Evolutionary conservation across 768 basidiomycete genomes (phyloP).

Genomic region (Lentinula raphanica): DNA sequence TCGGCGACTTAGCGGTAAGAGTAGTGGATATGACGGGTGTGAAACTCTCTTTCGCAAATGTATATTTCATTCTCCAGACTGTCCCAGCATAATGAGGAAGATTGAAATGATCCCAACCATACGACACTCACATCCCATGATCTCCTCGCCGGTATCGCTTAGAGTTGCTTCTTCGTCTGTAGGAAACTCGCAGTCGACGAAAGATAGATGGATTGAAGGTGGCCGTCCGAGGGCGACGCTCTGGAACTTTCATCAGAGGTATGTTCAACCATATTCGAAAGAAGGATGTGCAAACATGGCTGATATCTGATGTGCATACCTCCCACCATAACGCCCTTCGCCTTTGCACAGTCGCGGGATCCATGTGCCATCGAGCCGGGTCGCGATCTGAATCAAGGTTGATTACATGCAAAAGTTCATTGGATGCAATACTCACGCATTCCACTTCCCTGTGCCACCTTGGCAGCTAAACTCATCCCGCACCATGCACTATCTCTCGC

Average conservation of each 20-base stretch:
- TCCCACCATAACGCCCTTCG: conserved; percentile 36
- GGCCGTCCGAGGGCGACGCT: conserved; percentile 34
- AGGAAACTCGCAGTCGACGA: conserved; percentile 45
- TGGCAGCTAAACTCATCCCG: conserved; percentile 51
- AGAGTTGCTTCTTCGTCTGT: conserved; percentile 46
- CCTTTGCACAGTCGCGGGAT: conserved; percentile 30
- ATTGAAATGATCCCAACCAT: too few relatives aligned
- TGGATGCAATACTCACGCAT: conserved; percentile 11
- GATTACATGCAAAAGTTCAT: conserved; percentile 15
- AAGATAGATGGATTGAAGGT: conserved; percentile 29
- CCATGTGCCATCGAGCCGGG: conserved; percentile 35
- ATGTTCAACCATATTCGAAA: too few relatives aligned
- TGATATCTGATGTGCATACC: conserved; percentile 31
- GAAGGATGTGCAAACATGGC: conserved; percentile 21
- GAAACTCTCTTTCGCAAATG: conserved; percentile 46
- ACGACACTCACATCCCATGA: conserved; percentile 43
- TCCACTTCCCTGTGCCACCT: conserved; percentile 50
- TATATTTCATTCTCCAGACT: conserved; percentile 59
- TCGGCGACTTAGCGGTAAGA: conserved; percentile 41
- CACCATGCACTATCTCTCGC: conserved; percentile 46
- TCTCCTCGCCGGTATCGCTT: conserved; percentile 36
- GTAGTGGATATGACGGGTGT: conserved; percentile 42
- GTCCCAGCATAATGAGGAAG: too few relatives aligned
- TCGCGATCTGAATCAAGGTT: conserved; percentile 28
- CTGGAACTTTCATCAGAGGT: too few relatives aligned